These are phyloP conservation scores for Strobilomyces echinocephalus DNA, from an alignment of 768 basidiomycete genomes.

Conservation along the genomic window DNA sequence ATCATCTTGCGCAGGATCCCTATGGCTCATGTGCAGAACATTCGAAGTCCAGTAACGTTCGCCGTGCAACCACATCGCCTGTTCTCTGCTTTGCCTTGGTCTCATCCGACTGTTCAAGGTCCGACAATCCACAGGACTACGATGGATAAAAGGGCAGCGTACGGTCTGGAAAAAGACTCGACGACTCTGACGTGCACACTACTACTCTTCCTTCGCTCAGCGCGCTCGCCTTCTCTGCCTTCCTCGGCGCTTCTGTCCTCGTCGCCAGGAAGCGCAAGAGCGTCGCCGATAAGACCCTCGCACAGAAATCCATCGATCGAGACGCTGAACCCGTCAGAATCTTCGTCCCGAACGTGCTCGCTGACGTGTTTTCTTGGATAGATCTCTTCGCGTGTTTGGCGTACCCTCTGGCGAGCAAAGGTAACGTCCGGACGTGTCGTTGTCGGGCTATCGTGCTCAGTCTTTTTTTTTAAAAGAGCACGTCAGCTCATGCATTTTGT, in stretches of 20 bases:
- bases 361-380: neutral
- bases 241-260: neutral
- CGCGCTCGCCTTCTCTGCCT: neutral
- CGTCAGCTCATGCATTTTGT: constrained; percentile 45
- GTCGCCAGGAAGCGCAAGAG: neutral
- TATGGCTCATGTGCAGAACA: no score
- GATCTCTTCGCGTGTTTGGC: neutral
- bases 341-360: neutral
- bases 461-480: constrained; percentile 7
- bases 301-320: neutral
- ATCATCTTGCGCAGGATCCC: no score
- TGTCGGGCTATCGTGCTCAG: neutral
- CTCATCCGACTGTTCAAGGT: no score
- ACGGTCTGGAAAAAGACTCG: neutral
- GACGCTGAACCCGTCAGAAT: neutral
- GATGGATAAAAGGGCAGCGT: neutral
- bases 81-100: no score
- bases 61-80: no score
- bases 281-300: neutral
- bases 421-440: neutral
- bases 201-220: neutral
- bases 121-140: no score
- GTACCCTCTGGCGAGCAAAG: constrained; percentile 4
- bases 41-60: no score
- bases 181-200: neutral